Evolutionary conservation across 148 eudicot genomes (phyloP).

Genomic region (Camellia japonica): DNA sequence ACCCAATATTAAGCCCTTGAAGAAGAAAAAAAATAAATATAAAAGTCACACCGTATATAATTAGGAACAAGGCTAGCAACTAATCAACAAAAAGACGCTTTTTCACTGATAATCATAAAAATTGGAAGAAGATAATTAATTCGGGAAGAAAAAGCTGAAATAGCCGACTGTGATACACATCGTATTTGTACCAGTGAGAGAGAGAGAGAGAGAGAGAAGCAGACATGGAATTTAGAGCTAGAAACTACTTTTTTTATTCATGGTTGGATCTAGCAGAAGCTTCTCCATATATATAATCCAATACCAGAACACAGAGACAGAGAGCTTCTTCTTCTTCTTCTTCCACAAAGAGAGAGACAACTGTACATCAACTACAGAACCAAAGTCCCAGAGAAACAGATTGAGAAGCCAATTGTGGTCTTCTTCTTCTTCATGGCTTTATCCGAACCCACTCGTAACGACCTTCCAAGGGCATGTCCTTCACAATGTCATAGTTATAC

Average conservation of each 20-base stretch:
- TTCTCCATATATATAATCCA: not conserved
- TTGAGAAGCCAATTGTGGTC: not conserved
- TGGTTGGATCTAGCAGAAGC: not conserved
- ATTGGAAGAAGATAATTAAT: not conserved
- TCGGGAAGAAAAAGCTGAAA: not conserved
- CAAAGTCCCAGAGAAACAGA: not conserved
- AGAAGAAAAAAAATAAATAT: not conserved
- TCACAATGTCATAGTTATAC: constrained; percentile 72
- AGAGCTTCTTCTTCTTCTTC: not conserved
- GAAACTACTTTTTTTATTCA: not conserved
- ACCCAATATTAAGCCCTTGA: not conserved
- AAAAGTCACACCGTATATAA: not conserved
- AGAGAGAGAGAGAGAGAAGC: not conserved
- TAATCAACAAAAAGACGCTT: not conserved
- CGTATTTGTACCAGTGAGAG: not conserved
- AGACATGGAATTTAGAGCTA: not conserved
- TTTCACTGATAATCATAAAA: not conserved
- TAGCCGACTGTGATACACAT: not conserved
- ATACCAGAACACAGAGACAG: not conserved
- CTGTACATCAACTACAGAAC: constrained; percentile 8
- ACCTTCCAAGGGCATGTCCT: constrained; percentile 64
- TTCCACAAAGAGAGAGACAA: not conserved
- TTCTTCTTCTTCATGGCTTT: constrained; percentile 41
- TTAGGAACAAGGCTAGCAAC: not conserved
- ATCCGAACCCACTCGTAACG: constrained; percentile 69